A percentile compares a stretch with the other conserved stretches of the same genome.
Evolutionary conservation across 495 filamentous ascomycete genomes (phyloP).

Genomic region (Eremomyces bilateralis): DNA sequence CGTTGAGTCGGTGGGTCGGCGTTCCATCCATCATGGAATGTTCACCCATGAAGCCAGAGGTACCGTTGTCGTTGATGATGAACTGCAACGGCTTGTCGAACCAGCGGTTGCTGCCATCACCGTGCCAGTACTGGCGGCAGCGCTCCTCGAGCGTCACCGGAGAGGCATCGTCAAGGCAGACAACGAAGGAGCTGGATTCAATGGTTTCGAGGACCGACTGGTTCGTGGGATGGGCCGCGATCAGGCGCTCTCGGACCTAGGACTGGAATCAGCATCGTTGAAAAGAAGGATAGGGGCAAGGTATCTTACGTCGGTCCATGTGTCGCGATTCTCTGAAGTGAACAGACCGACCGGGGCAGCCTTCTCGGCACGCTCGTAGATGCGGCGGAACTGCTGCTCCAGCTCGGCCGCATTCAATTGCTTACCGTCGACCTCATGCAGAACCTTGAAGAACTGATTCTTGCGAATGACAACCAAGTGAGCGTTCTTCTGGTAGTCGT

Average conservation of each 20-base stretch:
- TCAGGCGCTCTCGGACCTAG: constrained; percentile 44
- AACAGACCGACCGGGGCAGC: constrained; percentile 60
- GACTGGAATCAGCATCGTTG: constrained; percentile 6
- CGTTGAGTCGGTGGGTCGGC: constrained; percentile 87
- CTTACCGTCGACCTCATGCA: constrained; percentile 51
- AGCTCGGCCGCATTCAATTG: constrained; percentile 73
- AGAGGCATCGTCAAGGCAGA: constrained; percentile 83
- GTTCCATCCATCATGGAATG: constrained; percentile 99
- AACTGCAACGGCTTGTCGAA: constrained; percentile 98
- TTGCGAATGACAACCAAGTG: constrained; percentile 80
- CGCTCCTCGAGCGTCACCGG: constrained; percentile 93
- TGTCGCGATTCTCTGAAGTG: constrained; percentile 79
- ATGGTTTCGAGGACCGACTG: constrained; percentile 54
- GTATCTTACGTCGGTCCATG: constrained; percentile 56
- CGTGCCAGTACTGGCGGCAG: constrained; percentile 93
- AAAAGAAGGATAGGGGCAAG: too few species aligned
- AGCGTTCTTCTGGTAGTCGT: constrained; percentile 45
- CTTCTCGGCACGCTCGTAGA: constrained; percentile 57
- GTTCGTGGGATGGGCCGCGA: constrained; percentile 56
- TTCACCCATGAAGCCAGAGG: constrained; percentile 93
- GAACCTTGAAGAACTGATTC: constrained; percentile 89
- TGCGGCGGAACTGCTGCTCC: constrained; percentile 63
- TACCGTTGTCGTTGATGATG: constrained; percentile 94
- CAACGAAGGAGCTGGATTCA: constrained; percentile 74
- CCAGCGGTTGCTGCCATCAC: constrained; percentile 88